Evolutionary conservation across 495 filamentous ascomycete genomes (phyloP).

Genomic region (Penicillium canariense): DNA sequence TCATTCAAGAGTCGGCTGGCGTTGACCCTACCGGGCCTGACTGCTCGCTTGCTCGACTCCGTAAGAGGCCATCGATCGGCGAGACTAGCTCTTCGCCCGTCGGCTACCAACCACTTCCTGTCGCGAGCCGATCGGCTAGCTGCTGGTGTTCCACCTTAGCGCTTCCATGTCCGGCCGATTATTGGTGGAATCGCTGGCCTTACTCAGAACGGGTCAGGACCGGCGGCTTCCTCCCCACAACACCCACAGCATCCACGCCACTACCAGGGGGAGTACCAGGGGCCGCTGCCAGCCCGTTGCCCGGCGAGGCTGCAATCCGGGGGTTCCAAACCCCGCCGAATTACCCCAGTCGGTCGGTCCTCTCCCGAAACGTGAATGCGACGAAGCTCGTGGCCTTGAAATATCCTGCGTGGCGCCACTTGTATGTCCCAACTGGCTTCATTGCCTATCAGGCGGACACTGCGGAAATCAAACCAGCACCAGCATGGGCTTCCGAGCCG

Average conservation of each 20-base stretch:
- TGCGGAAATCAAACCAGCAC: neutral
- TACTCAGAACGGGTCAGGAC: too few species aligned
- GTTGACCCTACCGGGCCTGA: constrained; percentile 20
- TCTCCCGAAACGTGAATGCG: neutral
- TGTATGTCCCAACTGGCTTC: neutral
- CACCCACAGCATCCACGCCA: too few species aligned
- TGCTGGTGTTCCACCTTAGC: neutral
- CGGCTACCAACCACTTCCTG: neutral
- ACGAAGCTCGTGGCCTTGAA: neutral
- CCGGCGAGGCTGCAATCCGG: too few species aligned
- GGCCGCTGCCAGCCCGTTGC: too few species aligned
- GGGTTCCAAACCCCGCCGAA: neutral
- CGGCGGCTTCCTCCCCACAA: too few species aligned
- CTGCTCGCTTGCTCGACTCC: neutral
- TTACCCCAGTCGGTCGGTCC: neutral
- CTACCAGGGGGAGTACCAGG: too few species aligned
- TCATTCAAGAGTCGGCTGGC: constrained; percentile 20
- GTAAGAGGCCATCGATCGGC: neutral
- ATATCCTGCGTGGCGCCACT: constrained; percentile 14
- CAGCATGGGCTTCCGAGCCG: constrained; percentile 23
- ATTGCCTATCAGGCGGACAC: neutral
- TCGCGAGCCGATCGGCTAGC: neutral
- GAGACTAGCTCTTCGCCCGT: neutral
- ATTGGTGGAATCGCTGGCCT: neutral
- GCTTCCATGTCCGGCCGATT: neutral